A percentile compares a stretch with the other conserved stretches of the same genome.
Conservation (phyloP, 2,329 filamentous ascomycete species). For the Fusarium sp. region DNA sequence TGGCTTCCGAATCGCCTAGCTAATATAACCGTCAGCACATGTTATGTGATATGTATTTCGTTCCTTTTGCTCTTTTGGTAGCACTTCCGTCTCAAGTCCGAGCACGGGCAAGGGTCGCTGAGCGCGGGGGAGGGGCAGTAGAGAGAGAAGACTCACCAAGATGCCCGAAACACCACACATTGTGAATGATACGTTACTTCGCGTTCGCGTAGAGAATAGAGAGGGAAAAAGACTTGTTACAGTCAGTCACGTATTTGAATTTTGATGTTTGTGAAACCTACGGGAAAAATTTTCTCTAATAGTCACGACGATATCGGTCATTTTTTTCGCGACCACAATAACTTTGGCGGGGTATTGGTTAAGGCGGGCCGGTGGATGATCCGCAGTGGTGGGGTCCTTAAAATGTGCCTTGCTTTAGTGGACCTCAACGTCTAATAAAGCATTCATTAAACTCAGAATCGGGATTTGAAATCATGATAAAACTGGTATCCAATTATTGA, state of each 20-base stretch:
- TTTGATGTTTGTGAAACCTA: slow-evolving; percentile 31
- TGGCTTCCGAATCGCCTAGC: slow-evolving; percentile 54
- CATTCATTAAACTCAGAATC: not conserved
- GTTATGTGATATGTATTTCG: not conserved
- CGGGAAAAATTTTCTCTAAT: slow-evolving; percentile 27
- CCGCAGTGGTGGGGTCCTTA: slow-evolving; percentile 22
- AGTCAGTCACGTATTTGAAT: slow-evolving; percentile 23
- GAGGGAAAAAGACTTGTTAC: slow-evolving; percentile 18
- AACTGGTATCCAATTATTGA: not conserved
- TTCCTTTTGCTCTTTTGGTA: slow-evolving; percentile 24
- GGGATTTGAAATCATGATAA: not conserved
- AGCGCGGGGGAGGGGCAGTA: slow-evolving; percentile 38
- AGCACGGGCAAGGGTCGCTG: slow-evolving; percentile 33
- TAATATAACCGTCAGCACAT: slow-evolving; percentile 32
- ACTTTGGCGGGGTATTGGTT: slow-evolving; percentile 34
- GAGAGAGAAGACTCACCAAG: slow-evolving; percentile 33
- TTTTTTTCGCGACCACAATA: slow-evolving; percentile 37
- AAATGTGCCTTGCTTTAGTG: slow-evolving; percentile 24
- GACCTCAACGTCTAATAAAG: not conserved
- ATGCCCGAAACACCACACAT: slow-evolving; percentile 45
- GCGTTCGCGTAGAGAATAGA: slow-evolving; percentile 7
- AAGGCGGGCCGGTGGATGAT: slow-evolving; percentile 34
- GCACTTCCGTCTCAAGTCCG: slow-evolving; percentile 33
- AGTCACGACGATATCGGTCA: slow-evolving; percentile 37
- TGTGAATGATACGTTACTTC: slow-evolving; percentile 28